phyloP scores from a whole-genome alignment of 257 asterid genomes.

The Nicotiana paniculata region DNA sequence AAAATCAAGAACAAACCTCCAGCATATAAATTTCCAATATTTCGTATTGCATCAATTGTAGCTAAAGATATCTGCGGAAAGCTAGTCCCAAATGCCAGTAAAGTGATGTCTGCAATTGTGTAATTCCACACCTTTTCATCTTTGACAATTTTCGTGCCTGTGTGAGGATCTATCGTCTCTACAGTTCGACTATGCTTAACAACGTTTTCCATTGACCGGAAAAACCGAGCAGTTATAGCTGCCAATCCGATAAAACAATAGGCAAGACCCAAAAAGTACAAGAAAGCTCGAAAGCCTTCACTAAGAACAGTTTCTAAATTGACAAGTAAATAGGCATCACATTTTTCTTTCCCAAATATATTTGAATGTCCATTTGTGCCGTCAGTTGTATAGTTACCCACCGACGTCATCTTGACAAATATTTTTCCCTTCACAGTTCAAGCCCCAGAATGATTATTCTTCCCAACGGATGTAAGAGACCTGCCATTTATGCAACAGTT shows the following conservation, averaged over 20 bases:
- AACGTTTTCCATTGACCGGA: conserved; percentile 86
- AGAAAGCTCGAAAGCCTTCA: conserved; percentile 44
- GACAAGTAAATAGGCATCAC: conserved; percentile 45
- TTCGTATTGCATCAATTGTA: conserved; percentile 85
- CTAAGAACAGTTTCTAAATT: conserved; percentile 46
- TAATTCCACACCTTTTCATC: conserved; percentile 80
- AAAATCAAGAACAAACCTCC: conserved; percentile 55
- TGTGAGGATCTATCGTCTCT: conserved; percentile 51
- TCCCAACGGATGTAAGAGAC: background rate
- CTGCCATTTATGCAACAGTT: background rate
- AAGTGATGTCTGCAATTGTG: conserved; percentile 77
- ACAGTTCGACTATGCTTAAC: conserved; percentile 69
- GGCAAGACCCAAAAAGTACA: conserved; percentile 59
- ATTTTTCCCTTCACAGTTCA: conserved; percentile 22
- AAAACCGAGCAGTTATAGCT: conserved; percentile 85
- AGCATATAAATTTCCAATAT: conserved; percentile 66
- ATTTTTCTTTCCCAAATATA: conserved; percentile 30
- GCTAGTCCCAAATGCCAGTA: conserved; percentile 95
- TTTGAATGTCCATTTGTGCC: conserved; percentile 20
- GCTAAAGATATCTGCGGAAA: conserved; percentile 97
- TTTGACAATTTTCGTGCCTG: conserved; percentile 41
- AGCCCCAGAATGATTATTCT: conserved; percentile 8
- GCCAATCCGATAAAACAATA: conserved; percentile 88
- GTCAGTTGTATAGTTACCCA: conserved; percentile 18
- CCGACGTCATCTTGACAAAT: conserved; percentile 29